These are phyloP conservation scores for Aspergillus cristatus DNA, from an alignment of 495 filamentous ascomycete species.

Conservation along the genomic window DNA sequence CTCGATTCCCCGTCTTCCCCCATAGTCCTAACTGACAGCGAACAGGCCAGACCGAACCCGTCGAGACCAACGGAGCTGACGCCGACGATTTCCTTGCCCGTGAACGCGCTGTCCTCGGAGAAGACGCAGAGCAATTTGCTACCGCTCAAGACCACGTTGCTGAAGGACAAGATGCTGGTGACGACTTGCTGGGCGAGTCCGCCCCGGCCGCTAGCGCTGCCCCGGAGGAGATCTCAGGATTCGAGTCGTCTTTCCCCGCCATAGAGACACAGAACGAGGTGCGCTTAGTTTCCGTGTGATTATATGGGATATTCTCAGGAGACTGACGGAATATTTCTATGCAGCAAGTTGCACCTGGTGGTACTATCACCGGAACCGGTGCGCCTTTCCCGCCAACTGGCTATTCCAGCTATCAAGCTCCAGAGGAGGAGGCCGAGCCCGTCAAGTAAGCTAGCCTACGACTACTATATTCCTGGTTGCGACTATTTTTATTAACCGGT, in stretches of 20 bases:
- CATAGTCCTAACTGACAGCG: conserved; percentile 17
- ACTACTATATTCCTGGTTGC: background rate
- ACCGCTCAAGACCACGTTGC: conserved; percentile 62
- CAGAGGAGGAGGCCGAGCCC: conserved; percentile 78
- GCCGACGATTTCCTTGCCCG: conserved; percentile 79
- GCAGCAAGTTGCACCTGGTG: conserved; percentile 75
- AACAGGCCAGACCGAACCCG: conserved; percentile 50
- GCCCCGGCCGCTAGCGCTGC: conserved; percentile 21
- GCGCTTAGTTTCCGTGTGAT: conserved; percentile 15
- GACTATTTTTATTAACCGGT: conserved; percentile 1
- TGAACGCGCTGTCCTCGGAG: conserved; percentile 80
- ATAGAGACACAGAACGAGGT: conserved; percentile 77
- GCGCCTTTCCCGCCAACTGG: conserved; percentile 58
- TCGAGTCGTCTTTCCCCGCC: conserved; percentile 82
- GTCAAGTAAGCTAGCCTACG: conserved; percentile 48
- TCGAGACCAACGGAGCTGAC: conserved; percentile 34
- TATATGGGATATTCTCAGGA: conserved; percentile 2
- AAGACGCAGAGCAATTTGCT: conserved; percentile 86
- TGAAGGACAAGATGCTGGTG: conserved; percentile 47
- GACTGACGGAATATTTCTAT: conserved; percentile 15
- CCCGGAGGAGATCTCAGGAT: conserved; percentile 56
- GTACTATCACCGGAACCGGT: conserved; percentile 76
- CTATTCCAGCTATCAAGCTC: conserved; percentile 37
- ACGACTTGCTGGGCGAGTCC: conserved; percentile 64
- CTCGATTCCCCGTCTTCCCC: conserved; percentile 1